Evolutionary conservation across 805 yeast genomes (phyloP).

Genomic region (Lachancea dasiensis): DNA sequence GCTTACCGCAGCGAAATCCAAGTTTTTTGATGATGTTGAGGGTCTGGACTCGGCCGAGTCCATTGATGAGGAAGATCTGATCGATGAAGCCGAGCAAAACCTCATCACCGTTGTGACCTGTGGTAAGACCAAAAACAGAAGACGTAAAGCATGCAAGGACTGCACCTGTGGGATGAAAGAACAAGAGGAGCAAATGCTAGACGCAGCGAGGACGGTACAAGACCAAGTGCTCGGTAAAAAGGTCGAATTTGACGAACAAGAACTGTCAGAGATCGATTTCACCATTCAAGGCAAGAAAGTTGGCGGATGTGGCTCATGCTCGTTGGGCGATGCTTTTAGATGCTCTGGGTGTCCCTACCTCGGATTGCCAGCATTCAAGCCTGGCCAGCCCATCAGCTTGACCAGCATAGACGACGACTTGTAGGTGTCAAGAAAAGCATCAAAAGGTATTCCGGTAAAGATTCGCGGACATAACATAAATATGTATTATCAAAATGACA

Average conservation of each 20-base stretch:
- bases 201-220: conserved; percentile 23
- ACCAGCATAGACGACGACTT: conserved; percentile 75
- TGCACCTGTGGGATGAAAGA: conserved; percentile 97
- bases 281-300: conserved; percentile 89
- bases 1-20: conserved; percentile 43
- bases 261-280: conserved; percentile 86
- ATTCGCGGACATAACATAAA: too few relatives aligned
- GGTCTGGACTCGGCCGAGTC: conserved; percentile 44
- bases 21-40: conserved; percentile 45
- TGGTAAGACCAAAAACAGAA: conserved; percentile 27
- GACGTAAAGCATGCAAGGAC: conserved; percentile 91
- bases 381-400: conserved; percentile 83
- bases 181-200: conserved; percentile 58
- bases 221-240: conserved; percentile 39
- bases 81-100: conserved; percentile 36
- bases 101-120: conserved; percentile 28
- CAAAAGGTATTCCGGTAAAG: too few relatives aligned
- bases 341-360: conserved; percentile 98
- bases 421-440: too few relatives aligned
- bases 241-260: conserved; percentile 45
- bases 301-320: conserved; percentile 96
- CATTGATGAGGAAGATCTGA: conserved; percentile 53
- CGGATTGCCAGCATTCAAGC: conserved; percentile 97
- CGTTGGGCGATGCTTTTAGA: conserved; percentile 96
- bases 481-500: too few relatives aligned